A percentile compares a stretch with the other conserved stretches of the same genome.
Evolutionary conservation across 2,329 filamentous ascomycete genomes (phyloP).

Genomic region (Trichoderma guizhouense): DNA sequence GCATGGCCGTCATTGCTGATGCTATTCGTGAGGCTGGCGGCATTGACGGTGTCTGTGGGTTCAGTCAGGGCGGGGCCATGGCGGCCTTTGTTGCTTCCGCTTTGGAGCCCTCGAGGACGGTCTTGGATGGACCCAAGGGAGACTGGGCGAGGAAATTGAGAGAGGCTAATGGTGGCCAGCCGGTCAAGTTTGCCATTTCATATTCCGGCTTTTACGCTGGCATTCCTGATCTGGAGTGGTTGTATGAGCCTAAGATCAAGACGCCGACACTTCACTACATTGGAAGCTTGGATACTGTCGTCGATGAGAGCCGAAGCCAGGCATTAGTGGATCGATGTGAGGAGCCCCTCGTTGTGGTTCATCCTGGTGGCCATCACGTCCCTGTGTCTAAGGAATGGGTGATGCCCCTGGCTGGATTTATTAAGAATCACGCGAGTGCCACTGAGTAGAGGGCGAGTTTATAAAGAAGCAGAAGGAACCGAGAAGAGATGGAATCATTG

Average conservation of each 20-base stretch:
- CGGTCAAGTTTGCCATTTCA: conserved; percentile 67
- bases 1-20: conserved; percentile 60
- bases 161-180: conserved; percentile 44
- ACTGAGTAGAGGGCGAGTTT: neutral
- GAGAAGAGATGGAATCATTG: conserved; percentile 24
- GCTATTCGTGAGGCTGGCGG: conserved; percentile 61
- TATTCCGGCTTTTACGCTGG: conserved; percentile 76
- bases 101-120: conserved; percentile 51
- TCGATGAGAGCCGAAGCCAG: conserved; percentile 71
- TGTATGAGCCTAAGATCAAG: conserved; percentile 68
- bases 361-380: conserved; percentile 89
- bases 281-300: conserved; percentile 81
- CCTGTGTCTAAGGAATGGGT: conserved; percentile 80
- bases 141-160: conserved; percentile 46
- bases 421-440: conserved; percentile 43
- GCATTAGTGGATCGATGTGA: conserved; percentile 63
- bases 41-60: conserved; percentile 76
- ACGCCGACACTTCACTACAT: conserved; percentile 81
- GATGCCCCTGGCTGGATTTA: conserved; percentile 70
- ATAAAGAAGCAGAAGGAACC: neutral
- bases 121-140: conserved; percentile 29
- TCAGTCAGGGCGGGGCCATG: conserved; percentile 74
- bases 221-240: conserved; percentile 57
- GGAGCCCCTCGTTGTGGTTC: conserved; percentile 55
- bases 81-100: conserved; percentile 70